phyloP scores from a whole-genome alignment of 305 asterid species.

The Salvia sclarea region DNA sequence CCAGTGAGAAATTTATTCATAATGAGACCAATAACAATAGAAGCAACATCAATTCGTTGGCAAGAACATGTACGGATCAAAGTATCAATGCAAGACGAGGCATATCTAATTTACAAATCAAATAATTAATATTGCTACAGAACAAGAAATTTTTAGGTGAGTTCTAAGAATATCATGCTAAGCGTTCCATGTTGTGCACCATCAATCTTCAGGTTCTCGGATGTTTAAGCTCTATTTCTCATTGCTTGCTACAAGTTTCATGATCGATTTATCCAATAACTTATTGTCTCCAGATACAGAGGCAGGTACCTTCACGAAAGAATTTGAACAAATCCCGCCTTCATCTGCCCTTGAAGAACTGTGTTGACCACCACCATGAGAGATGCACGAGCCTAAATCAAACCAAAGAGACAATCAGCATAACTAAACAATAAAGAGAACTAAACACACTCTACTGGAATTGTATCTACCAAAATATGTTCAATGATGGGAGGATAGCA shows the following conservation, averaged over 20 bases:
- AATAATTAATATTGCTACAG: not conserved
- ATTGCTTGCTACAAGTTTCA: conserved; percentile 21
- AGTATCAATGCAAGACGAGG: not conserved
- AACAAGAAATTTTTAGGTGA: not conserved
- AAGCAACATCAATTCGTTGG: not conserved
- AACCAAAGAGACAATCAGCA: conserved; percentile 13
- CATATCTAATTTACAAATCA: not conserved
- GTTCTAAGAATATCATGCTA: not conserved
- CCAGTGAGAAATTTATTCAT: not conserved
- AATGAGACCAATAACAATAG: not conserved
- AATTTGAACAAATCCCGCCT: conserved; percentile 1
- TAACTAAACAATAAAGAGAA: not conserved
- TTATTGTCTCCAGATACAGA: conserved; percentile 14
- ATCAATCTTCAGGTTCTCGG: conserved; percentile 16
- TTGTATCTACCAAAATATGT: not conserved
- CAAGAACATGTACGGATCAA: conserved; percentile 6
- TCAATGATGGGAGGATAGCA: not conserved
- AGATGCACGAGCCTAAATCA: conserved; percentile 1
- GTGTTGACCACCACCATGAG: conserved; percentile 26
- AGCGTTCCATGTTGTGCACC: conserved; percentile 7
- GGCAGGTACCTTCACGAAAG: not conserved
- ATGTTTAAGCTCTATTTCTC: not conserved
- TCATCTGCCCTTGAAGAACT: conserved; percentile 7
- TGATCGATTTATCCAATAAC: not conserved
- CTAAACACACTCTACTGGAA: not conserved